phyloP scores from a whole-genome alignment of 805 yeast species.

The Yamadazyma olivae region DNA sequence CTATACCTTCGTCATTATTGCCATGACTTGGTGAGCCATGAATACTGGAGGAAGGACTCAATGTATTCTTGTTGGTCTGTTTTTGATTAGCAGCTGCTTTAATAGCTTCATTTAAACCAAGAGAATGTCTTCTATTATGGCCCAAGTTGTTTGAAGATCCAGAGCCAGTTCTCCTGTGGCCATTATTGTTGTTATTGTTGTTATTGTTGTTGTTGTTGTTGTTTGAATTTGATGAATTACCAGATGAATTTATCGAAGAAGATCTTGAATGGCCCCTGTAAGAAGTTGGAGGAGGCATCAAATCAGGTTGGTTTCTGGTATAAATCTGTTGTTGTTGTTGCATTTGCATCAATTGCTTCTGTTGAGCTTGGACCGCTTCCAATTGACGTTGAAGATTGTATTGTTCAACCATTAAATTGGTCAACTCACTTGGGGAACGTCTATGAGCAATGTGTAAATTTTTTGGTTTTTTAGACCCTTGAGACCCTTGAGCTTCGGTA shows the following conservation, averaged over 20 bases:
- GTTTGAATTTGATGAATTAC: too few relatives aligned
- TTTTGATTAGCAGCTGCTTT: conserved; percentile 94
- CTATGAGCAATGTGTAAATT: conserved; percentile 91
- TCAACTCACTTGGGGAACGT: conserved; percentile 92
- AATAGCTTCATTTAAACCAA: conserved; percentile 89
- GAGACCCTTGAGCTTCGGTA: neutral
- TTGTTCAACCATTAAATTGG: conserved; percentile 90
- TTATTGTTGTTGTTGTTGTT: too few relatives aligned
- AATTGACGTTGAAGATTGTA: conserved; percentile 86
- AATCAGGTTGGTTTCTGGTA: conserved; percentile 13
- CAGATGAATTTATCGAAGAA: conserved; percentile 18
- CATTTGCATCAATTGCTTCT: conserved; percentile 80
- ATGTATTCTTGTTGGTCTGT: conserved; percentile 35
- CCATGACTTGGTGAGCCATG: conserved; percentile 11
- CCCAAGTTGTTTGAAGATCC: conserved; percentile 41
- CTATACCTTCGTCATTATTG: conserved; percentile 14
- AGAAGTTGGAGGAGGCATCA: conserved; percentile 18
- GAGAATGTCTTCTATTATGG: conserved; percentile 86
- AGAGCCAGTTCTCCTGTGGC: conserved; percentile 36
- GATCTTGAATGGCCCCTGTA: conserved; percentile 31
- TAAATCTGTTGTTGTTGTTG: conserved; percentile 60
- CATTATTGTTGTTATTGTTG: conserved; percentile 12
- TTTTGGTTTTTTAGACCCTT: conserved; percentile 21
- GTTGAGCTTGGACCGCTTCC: conserved; percentile 89
- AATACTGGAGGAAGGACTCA: conserved; percentile 24